Conservation (phyloP, 345 rosid genomes). For the Cardiospermum halicacabum region DNA sequence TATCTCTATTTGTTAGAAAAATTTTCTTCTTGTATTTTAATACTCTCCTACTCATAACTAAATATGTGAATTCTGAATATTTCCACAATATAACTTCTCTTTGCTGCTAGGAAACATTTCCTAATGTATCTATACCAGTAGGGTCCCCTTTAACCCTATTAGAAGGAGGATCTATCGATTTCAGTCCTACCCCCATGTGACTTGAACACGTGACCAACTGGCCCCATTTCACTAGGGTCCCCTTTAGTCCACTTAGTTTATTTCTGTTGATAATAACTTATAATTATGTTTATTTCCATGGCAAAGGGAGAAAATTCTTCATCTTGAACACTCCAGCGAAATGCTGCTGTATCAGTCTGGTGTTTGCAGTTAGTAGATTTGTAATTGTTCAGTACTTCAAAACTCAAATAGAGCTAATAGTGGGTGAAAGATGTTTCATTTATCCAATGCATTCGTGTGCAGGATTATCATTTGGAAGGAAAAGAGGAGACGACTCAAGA, state of each 20-base stretch:
- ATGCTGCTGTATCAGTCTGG: not conserved
- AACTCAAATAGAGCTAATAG: conserved; percentile 8
- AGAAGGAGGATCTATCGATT: no score
- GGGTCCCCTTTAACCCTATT: no score
- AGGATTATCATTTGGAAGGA: conserved; percentile 72
- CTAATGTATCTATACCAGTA: not conserved
- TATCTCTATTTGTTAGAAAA: not conserved
- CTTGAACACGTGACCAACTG: no score
- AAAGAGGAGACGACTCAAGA: conserved; percentile 57
- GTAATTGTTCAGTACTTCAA: not conserved
- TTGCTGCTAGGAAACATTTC: not conserved
- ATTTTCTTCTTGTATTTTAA: not conserved
- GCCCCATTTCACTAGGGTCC: no score
- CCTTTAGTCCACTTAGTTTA: no score
- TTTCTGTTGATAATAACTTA: no score
- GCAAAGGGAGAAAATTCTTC: not conserved
- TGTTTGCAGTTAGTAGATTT: not conserved
- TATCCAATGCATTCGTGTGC: conserved; percentile 13
- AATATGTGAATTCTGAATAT: not conserved
- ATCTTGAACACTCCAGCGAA: not conserved
- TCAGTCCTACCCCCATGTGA: no score
- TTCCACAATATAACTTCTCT: not conserved
- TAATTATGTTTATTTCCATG: no score
- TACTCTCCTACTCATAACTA: not conserved
- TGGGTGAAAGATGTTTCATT: conserved; percentile 1